Evolutionary conservation across 768 basidiomycete species (phyloP), one percentile per base, ranked within the genome.

Genomic region (Pisolithus orientalis): DNA sequence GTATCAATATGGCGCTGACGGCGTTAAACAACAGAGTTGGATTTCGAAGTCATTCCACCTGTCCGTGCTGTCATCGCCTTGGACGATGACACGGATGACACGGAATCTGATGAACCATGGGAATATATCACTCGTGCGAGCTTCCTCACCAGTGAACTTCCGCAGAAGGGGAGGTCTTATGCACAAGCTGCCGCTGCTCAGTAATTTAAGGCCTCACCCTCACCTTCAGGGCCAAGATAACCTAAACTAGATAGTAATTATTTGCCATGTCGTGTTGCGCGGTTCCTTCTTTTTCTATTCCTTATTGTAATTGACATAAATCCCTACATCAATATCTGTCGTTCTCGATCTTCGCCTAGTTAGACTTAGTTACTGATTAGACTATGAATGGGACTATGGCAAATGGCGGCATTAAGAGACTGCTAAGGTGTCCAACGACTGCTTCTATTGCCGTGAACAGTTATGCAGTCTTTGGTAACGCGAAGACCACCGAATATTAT

Each of bases 11-110:
- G 24, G 27, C 11, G 25, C 46, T 51, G 37, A 54, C 34, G 55
- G 24, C 9, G n/a, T 2, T 29, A 27, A 17, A 34, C 34, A 40
- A 25, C 39, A 67, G 66, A 44, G 39, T 50, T 59, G 24, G 66
- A 64, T 44, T 68, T 68, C 24, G 66, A 70, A 45, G 49, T 68
- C 53, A 43, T 68, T 3, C 60, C 66, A 16, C 66, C 62, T 8
- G 51, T 70, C 47, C 68, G 66, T 39, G 38, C 64, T 11, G 66
- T 68, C 50, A 68, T 68, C 43, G 66, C 55, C 40, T 56, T 70
- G 55, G 66, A 68, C 14, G 66, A 67, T 46, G 47, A 27, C 49
- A 29, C 39, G 13, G 28, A 38, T 27, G 56, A 57, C 37, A 49
- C 39, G 1, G 66, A 67, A 10, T 44, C 45, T 5, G 62, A 70